phyloP scores from a whole-genome alignment of 345 rosid species.

The Eucalyptus leucophloia region DNA sequence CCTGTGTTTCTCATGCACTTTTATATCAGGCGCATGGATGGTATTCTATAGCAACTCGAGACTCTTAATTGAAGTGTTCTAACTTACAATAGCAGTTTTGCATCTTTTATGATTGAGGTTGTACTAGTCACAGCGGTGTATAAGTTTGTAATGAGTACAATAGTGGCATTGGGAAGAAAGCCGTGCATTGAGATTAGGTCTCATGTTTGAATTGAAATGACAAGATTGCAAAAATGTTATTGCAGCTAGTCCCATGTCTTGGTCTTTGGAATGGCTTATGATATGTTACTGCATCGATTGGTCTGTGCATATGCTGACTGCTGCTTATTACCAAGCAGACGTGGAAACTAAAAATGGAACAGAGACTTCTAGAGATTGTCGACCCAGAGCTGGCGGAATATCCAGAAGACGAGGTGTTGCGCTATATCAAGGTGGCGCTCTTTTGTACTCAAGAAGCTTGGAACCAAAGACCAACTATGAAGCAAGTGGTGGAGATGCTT shows the following conservation, averaged over 20 bases:
- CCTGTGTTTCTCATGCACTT: background rate
- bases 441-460: conserved; percentile 79
- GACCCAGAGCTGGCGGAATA: conserved; percentile 54
- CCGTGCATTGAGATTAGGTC: background rate
- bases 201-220: background rate
- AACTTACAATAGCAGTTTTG: background rate
- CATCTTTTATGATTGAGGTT: background rate
- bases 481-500: conserved; percentile 85
- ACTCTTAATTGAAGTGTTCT: background rate
- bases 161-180: background rate
- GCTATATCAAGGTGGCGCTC: conserved; percentile 66
- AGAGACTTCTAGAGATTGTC: conserved; percentile 51
- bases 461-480: conserved; percentile 67
- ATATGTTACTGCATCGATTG: background rate
- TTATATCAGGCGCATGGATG: background rate
- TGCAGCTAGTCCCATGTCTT: background rate
- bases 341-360: conserved; percentile 75
- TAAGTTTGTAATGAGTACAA: background rate
- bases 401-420: conserved; percentile 45
- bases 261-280: background rate
- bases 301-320: background rate
- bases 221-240: background rate
- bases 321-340: conserved; percentile 23
- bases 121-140: background rate
- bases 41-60: background rate